A percentile compares a stretch with the other conserved stretches of the same genome.
phyloP scores from a whole-genome alignment of 306 rosid genomes.

The Vigna unguiculata region DNA sequence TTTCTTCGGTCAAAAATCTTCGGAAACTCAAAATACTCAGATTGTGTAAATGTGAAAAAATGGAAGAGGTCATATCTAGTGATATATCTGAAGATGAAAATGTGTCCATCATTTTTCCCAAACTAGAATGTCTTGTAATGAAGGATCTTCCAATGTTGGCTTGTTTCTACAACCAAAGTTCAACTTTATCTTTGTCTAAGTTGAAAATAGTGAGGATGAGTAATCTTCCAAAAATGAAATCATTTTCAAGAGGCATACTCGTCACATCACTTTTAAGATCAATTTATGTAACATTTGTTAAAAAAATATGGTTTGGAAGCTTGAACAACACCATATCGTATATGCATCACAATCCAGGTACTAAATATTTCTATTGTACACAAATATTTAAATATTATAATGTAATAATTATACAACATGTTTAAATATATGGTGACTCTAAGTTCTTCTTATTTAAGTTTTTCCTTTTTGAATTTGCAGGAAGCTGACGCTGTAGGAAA shows the following conservation, averaged over 20 bases:
- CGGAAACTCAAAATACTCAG: background rate
- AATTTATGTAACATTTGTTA: background rate
- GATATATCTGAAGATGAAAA: background rate
- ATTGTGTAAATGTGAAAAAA: background rate
- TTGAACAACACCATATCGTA: background rate
- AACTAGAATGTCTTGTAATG: constrained; percentile 2
- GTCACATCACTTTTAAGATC: background rate
- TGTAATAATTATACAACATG: too few relatives aligned
- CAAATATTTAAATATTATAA: too few relatives aligned
- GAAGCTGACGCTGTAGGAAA: too few relatives aligned
- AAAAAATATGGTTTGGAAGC: background rate
- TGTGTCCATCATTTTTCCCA: background rate
- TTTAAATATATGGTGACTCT: too few relatives aligned
- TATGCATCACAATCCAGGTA: too few relatives aligned
- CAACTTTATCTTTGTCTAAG: background rate
- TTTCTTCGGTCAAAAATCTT: background rate
- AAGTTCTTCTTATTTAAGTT: too few relatives aligned
- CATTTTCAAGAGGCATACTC: background rate
- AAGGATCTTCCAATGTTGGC: constrained; percentile 9
- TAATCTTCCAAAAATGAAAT: background rate
- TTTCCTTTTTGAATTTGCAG: too few relatives aligned
- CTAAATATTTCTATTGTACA: too few relatives aligned
- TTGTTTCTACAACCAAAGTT: background rate
- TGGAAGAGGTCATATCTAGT: background rate
- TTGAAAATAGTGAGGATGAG: background rate